These are phyloP conservation scores for Globisporangium splendens DNA, from an alignment of 352 stramenopile genomes.

Conservation along the genomic window DNA sequence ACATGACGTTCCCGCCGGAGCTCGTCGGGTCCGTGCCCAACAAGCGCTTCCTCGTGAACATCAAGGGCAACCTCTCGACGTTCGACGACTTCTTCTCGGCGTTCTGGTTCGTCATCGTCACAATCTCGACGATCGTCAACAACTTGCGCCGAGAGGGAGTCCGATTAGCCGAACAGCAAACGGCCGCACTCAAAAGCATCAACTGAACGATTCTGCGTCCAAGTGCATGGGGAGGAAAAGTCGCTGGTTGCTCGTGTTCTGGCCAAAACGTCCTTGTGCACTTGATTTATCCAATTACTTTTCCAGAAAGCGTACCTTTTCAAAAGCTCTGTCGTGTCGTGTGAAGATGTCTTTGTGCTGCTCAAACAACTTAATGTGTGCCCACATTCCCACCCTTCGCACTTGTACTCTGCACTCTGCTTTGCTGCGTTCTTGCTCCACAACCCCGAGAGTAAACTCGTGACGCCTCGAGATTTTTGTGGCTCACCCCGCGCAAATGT, in stretches of 20 bases:
- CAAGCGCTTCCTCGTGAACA: conserved; percentile 73
- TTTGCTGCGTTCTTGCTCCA: background rate
- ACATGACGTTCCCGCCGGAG: conserved; percentile 55
- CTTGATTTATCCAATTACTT: too few species aligned
- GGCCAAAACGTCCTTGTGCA: too few species aligned
- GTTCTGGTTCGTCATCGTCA: conserved; percentile 87
- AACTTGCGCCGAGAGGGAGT: conserved; percentile 68
- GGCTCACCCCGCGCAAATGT: conserved; percentile 1
- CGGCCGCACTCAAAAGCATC: conserved; percentile 63
- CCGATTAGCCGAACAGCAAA: conserved; percentile 69
- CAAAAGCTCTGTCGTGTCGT: too few species aligned
- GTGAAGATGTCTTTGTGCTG: too few species aligned
- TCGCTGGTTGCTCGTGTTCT: too few species aligned
- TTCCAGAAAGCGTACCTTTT: too few species aligned
- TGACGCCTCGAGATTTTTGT: background rate
- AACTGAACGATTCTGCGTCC: conserved; percentile 11
- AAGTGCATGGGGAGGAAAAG: too few species aligned
- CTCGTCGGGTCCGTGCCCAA: conserved; percentile 42
- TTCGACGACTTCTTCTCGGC: conserved; percentile 82
- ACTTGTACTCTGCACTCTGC: background rate
- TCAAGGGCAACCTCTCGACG: conserved; percentile 59
- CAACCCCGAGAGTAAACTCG: conserved; percentile 1
- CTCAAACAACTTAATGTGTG: too few species aligned
- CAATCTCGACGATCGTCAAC: conserved; percentile 65
- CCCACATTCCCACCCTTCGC: too few species aligned